Conservation (phyloP, 495 filamentous ascomycete genomes). For the Aspergillus heteromorphus region DNA sequence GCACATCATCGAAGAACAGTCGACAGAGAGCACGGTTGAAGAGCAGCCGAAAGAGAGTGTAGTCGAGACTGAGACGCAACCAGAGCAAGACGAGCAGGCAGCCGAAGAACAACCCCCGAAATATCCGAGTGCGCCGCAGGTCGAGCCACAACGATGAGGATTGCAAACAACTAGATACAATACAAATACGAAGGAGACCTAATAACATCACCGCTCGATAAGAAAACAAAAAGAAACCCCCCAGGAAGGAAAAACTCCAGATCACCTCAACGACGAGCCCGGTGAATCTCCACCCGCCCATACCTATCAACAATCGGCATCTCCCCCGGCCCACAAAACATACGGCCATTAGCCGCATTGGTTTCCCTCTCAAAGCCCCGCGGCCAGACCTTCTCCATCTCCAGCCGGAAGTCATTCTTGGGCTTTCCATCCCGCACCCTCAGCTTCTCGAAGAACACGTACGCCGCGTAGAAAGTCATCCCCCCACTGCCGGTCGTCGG, state of each 20-base stretch:
- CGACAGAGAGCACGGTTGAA: no score
- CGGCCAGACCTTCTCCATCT: slow-evolving; percentile 47
- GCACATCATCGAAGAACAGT: no score
- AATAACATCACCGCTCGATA: no score
- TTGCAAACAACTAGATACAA: background rate
- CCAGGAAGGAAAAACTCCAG: background rate
- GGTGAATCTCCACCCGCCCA: slow-evolving; percentile 1
- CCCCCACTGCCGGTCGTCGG: slow-evolving; percentile 4
- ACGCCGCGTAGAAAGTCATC: slow-evolving; percentile 13
- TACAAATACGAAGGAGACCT: background rate
- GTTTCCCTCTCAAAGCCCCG: slow-evolving; percentile 7
- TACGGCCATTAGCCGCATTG: background rate
- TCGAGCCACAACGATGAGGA: no score
- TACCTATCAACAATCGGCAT: slow-evolving; percentile 2
- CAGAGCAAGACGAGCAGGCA: background rate
- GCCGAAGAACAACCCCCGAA: background rate
- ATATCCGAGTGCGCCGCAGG: no score
- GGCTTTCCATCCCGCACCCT: slow-evolving; percentile 48
- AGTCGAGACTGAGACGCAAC: no score
- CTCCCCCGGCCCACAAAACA: background rate
- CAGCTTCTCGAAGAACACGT: slow-evolving; percentile 55
- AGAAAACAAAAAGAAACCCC: background rate
- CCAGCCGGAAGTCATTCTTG: slow-evolving; percentile 46
- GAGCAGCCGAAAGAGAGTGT: no score
- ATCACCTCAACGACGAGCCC: background rate